A percentile compares a stretch with the other conserved stretches of the same genome.
These are phyloP conservation scores for Diplodia mutila DNA, from an alignment of 2,329 filamentous ascomycete genomes.

Conservation along the genomic window DNA sequence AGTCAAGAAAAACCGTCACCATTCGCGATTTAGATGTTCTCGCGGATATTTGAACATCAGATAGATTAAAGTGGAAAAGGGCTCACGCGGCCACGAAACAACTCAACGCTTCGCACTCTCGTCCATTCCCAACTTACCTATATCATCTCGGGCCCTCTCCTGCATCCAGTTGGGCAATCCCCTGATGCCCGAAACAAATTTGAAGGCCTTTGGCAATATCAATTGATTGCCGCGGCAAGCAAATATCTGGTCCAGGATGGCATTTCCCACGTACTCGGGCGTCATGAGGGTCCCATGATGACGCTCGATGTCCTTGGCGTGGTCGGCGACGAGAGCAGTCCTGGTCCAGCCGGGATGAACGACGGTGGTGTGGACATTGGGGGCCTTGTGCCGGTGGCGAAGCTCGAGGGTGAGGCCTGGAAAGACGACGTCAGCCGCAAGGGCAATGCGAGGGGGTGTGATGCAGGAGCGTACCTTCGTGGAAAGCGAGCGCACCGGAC, in stretches of 20 bases:
- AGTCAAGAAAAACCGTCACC: background rate
- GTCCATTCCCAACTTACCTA: conserved; percentile 20
- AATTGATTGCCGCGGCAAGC: conserved; percentile 46
- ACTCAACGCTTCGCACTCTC: background rate
- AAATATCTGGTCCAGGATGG: conserved; percentile 47
- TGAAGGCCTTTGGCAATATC: conserved; percentile 38
- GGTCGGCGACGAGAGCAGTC: conserved; percentile 44
- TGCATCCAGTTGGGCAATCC: conserved; percentile 55
- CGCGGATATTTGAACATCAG: background rate
- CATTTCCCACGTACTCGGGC: conserved; percentile 44
- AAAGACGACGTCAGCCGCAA: background rate
- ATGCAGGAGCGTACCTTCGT: conserved; percentile 47
- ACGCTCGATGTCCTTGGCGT: conserved; percentile 37
- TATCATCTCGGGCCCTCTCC: conserved; percentile 39
- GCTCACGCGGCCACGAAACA: background rate
- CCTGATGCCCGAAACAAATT: conserved; percentile 41
- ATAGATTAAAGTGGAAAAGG: background rate
- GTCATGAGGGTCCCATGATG: conserved; percentile 40
- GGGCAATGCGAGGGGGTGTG: background rate
- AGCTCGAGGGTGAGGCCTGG: conserved; percentile 45
- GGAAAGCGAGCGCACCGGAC: conserved; percentile 56
- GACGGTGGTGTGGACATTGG: conserved; percentile 46
- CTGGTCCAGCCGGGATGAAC: conserved; percentile 49
- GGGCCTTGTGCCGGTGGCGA: conserved; percentile 43
- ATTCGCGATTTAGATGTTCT: background rate